Conservation (phyloP, 2,329 filamentous ascomycete species). For the Clonostachys rosea region DNA sequence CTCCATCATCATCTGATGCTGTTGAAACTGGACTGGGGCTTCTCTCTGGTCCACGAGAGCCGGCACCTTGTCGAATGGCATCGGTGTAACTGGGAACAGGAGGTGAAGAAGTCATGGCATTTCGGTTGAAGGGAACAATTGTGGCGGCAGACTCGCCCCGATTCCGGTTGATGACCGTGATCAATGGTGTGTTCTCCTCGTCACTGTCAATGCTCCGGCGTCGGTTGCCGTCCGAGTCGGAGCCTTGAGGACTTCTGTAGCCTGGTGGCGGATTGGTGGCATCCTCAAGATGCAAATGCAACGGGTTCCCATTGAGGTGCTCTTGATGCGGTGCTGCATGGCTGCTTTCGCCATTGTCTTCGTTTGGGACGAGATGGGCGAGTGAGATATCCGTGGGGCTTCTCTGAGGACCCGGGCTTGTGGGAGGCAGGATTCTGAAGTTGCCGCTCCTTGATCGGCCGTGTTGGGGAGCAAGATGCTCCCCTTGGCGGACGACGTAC, state of each 20-base stretch:
- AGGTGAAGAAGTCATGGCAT: slow-evolving; percentile 38
- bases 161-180: slow-evolving; percentile 43
- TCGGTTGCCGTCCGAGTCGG: slow-evolving; percentile 47
- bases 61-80: slow-evolving; percentile 53
- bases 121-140: slow-evolving; percentile 13
- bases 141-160: slow-evolving; percentile 44
- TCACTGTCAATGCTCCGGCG: slow-evolving; percentile 56
- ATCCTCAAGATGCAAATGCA: slow-evolving; percentile 42
- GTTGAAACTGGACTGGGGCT: background rate
- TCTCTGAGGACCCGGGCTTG: slow-evolving; percentile 82
- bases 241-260: slow-evolving; percentile 62
- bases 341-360: slow-evolving; percentile 63
- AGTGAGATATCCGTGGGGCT: slow-evolving; percentile 96
- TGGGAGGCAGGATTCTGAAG: slow-evolving; percentile 68
- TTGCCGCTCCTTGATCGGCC: slow-evolving; percentile 73
- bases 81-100: slow-evolving; percentile 80
- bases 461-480: slow-evolving; percentile 38
- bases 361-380: slow-evolving; percentile 70
- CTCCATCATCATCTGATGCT: too few relatives aligned
- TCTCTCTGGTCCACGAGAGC: background rate
- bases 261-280: slow-evolving; percentile 63
- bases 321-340: slow-evolving; percentile 13
- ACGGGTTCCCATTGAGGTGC: slow-evolving; percentile 27
- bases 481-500: slow-evolving; percentile 30
- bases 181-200: slow-evolving; percentile 49